Conservation (phyloP, 2,329 filamentous ascomycete genomes). For the Neopestalotiopsis clavispora region DNA sequence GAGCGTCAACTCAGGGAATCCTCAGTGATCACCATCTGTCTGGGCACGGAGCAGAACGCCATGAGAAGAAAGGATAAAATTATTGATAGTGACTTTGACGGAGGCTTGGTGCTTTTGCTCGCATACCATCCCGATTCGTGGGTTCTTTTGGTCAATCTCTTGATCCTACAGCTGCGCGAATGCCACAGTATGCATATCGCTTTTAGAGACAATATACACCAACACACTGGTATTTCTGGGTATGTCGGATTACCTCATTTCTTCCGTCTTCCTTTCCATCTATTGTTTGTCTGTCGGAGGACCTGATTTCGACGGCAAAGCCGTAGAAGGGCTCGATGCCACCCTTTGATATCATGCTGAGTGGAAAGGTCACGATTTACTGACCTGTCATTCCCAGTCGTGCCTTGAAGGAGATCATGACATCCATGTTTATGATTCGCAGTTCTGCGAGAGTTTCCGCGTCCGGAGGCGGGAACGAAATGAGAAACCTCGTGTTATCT, state of each 20-base stretch:
- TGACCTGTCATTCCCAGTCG: not conserved
- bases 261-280: not conserved
- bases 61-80: no score
- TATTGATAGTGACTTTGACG: not conserved
- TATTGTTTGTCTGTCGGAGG: not conserved
- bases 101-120: not conserved
- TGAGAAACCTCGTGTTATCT: not conserved
- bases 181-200: not conserved
- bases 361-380: no score
- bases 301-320: no score
- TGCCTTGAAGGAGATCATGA: not conserved
- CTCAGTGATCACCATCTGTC: no score
- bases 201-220: not conserved
- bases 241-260: not conserved
- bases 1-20: no score
- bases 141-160: not conserved
- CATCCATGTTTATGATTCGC: not conserved
- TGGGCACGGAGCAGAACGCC: no score
- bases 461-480: no score
- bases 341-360: no score
- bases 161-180: not conserved
- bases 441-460: not conserved
- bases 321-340: no score
- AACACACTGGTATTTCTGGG: not conserved
- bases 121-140: not conserved